Evolutionary conservation across 148 eudicot genomes (phyloP), one percentile per base, ranked within the genome.

Genomic region (Spergularia marina): DNA sequence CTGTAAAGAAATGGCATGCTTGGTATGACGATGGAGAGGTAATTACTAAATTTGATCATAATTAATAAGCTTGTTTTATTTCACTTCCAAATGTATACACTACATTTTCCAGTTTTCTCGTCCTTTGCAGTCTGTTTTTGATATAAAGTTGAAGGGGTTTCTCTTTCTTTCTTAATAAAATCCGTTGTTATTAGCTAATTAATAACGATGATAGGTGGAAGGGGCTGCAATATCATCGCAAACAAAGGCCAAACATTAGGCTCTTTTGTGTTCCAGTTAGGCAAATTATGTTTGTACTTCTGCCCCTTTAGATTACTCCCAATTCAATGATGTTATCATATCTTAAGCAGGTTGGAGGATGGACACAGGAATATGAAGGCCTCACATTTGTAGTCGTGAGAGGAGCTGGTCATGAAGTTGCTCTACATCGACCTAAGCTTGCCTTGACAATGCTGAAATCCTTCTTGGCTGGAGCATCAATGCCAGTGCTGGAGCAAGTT

Each of bases 391-490:
- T 92, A n/a, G 89, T 84, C 25, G 92, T 95, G 36, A 85, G 98
- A 77, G 98, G 97, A 74, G 97, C 98, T 66, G 97, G 98, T n/a
- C 98, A 95, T 79, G 97, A 95, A 87, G 98, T 95, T 9, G 90
- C 98, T 39, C 81, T 92, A 80, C 97, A 92, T 79, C 88, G 74
- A 79, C 93, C 97, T 20, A 90, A 92, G 77, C 90, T 85, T 65
- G 91, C 98, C 68, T 84, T 92, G 56, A 84, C 91, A 1, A 84
- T 95, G 21, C 7, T 87, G 80, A 84, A 88, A 76, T 83, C 94
- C 68, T 95, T 88, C 84, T 76, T 92, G 68, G 77, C 86, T 4
- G 98, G 94, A 67, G 77, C 77, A 65, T 89, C 98, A 6, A 90
- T 92, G 97, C 96, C 92, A 23, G 75, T 73, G 18, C 77, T 85